Conservation (phyloP, 495 filamentous ascomycete genomes). For the Bathelium albidoporum region DNA sequence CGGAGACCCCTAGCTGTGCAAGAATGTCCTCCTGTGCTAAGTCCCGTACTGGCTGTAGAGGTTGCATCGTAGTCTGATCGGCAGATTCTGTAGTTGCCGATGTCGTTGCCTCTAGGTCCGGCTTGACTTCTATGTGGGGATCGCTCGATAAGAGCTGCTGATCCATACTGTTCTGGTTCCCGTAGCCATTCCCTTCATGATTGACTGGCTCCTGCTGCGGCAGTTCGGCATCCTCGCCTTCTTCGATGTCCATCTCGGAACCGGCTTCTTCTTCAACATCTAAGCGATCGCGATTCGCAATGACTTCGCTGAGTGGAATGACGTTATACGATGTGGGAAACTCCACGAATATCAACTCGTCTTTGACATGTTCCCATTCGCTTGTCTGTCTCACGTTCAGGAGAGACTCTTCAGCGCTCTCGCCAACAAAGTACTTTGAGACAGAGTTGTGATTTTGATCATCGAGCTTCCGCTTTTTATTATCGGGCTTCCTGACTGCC, state of each 20-base stretch:
- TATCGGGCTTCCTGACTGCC: slow-evolving; percentile 11
- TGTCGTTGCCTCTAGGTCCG: not conserved
- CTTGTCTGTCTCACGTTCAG: slow-evolving; percentile 29
- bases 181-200: slow-evolving; percentile 8
- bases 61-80: not conserved
- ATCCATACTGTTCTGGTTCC: slow-evolving; percentile 28
- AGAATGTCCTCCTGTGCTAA: slow-evolving; percentile 30
- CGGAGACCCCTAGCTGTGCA: slow-evolving; percentile 29
- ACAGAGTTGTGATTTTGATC: slow-evolving; percentile 26
- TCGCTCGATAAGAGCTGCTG: slow-evolving; percentile 17
- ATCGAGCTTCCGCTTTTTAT: not conserved
- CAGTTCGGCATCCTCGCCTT: slow-evolving; percentile 7
- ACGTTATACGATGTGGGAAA: slow-evolving; percentile 17
- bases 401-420: slow-evolving; percentile 23
- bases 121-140: not conserved
- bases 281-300: slow-evolving; percentile 21
- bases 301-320: slow-evolving; percentile 21
- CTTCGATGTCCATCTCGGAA: slow-evolving; percentile 11
- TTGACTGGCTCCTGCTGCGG: not conserved
- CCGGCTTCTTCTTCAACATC: slow-evolving; percentile 13
- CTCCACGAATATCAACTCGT: slow-evolving; percentile 28
- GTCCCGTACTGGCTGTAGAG: slow-evolving; percentile 14
- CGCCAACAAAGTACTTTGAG: slow-evolving; percentile 29
- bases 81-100: slow-evolving; percentile 3
- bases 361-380: slow-evolving; percentile 24